These are phyloP conservation scores for Moniliella sp. DNA, from an alignment of 1,284 basidiomycete genomes.

Conservation along the genomic window DNA sequence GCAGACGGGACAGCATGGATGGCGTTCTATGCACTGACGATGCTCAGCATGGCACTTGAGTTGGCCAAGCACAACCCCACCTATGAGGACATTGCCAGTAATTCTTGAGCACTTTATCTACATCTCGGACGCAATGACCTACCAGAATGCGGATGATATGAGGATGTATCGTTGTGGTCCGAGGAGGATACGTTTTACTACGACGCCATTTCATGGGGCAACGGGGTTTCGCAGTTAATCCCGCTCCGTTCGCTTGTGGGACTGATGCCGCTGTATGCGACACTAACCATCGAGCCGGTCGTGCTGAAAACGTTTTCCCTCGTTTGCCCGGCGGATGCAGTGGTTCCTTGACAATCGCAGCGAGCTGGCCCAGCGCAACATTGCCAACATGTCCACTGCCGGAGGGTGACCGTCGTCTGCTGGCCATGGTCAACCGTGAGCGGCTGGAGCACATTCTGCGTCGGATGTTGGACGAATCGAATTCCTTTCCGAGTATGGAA, in stretches of 20 bases:
- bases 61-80: conserved; percentile 88
- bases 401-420: conserved; percentile 55
- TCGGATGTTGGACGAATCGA: conserved; percentile 74
- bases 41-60: conserved; percentile 96
- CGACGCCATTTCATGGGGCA: conserved; percentile 76
- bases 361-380: conserved; percentile 65
- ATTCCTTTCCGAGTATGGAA: conserved; percentile 79
- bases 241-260: conserved; percentile 85
- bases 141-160: conserved; percentile 44
- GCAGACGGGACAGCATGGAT: conserved; percentile 98
- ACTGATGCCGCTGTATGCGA: conserved; percentile 81
- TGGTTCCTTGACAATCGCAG: conserved; percentile 90
- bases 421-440: conserved; percentile 78
- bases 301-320: conserved; percentile 64
- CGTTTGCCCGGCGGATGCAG: conserved; percentile 91
- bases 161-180: conserved; percentile 66
- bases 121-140: conserved; percentile 60
- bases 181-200: conserved; percentile 94
- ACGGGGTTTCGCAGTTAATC: conserved; percentile 48
- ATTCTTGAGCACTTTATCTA: conserved; percentile 58
- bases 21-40: conserved; percentile 91
- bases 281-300: conserved; percentile 70
- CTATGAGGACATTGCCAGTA: conserved; percentile 98
- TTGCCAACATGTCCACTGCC: conserved; percentile 58
- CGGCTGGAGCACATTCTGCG: conserved; percentile 65